These are phyloP conservation scores for Umbelopsis isabellina DNA, from an alignment of 192 early-diverging fungal species.

Conservation along the genomic window DNA sequence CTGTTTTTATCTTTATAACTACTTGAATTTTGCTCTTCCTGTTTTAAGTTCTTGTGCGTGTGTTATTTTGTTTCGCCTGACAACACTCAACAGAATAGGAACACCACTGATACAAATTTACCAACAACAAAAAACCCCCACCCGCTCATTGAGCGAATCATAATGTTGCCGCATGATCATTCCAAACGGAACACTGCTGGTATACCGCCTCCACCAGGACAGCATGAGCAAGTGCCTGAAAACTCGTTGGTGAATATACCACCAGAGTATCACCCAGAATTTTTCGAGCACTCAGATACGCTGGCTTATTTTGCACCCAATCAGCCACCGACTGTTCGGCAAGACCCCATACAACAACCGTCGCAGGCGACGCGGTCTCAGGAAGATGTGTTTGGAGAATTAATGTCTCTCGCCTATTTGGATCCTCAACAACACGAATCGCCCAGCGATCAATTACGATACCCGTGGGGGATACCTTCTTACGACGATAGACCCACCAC, in stretches of 20 bases:
- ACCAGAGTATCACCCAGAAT: neutral
- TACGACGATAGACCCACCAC: constrained; percentile 8
- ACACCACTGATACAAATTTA: neutral
- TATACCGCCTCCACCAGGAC: neutral
- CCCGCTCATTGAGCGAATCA: constrained; percentile 16
- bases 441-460: constrained; percentile 4
- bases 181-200: neutral
- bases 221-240: neutral
- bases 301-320: neutral
- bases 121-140: neutral
- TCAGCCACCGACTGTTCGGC: neutral
- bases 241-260: neutral
- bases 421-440: neutral
- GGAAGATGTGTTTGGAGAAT: constrained; percentile 14
- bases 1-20: constrained; percentile 3
- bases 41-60: neutral
- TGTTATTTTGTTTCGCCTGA: neutral
- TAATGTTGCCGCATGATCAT: constrained; percentile 12
- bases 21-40: neutral
- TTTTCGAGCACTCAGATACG: constrained; percentile 11
- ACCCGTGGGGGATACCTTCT: neutral
- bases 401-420: constrained; percentile 2
- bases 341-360: neutral
- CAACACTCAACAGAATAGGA: neutral
- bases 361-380: constrained; percentile 11